Evolutionary conservation across 345 rosid genomes (phyloP), one percentile per base, ranked within the genome.

Genomic region (Ceriops zippeliana): DNA sequence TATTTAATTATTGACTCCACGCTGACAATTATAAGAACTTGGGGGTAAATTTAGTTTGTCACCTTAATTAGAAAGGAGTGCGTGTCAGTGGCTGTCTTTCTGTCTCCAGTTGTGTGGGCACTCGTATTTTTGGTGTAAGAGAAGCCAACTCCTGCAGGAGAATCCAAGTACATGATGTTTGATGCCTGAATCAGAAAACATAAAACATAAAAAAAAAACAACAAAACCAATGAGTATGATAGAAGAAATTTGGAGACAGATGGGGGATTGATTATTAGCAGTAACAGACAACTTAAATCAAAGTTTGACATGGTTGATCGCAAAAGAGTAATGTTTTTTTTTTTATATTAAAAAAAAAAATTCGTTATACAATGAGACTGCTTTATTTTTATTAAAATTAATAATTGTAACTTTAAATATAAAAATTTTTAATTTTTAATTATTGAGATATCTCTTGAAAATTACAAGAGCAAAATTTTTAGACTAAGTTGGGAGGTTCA

Each of bases 31-130:
- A n/a, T 38, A 58, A 58, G 2, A 7, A 30, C 1, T 24, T 24
- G 26, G 26, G 1, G 24, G 24, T 22, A 22, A 24, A 3, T 22
- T 31, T 30, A 57, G 16, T 38, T 15, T 7, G 37, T 34, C 73
- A 83, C 91, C 87, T 83, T 70, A 58, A 87, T 86, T 32, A 87
- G 82, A 65, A 87, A 87, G 15, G 37, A 28, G 52, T 82, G 89
- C 1, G 85, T 61, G 56, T 85, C 87, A 3, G 61, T 42, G 15
- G 87, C 87, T 5, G 89, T 85, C 63, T 82, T 65, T 2, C 17
- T 31, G 68, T 87, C 89, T 32, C 76, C 83, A 0, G 82, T 87
- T 8, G 0, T 21, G n/a, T 83, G 85, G 20, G 64, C 61, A n/a
- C 62, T 78, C 3, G 59, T 20, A 61, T 82, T 73, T 57, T 47